Base-by-base conservation (phyloP, 495 filamentous ascomycete species). In the Oleoguttula mirabilis region DNA sequence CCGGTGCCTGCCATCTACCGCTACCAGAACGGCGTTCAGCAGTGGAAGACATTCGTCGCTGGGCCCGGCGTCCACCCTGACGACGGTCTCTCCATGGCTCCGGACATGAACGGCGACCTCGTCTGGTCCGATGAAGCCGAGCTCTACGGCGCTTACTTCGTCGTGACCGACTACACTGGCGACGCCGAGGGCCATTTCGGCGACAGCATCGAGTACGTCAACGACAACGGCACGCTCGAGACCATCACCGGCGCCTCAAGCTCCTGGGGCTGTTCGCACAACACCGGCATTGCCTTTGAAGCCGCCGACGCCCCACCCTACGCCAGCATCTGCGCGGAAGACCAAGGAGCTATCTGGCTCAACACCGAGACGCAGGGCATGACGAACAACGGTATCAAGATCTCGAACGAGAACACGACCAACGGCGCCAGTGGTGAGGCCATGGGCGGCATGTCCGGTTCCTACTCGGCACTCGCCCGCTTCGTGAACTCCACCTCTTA, bases 261-360 rank as follows among this genome's bases (percentile, higher is more conserved):
- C 52, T 48, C 60, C 16, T 73, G 68, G 65, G 69, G 70, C n/a
- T 75, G 70, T 55, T 69, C 64, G 41, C 69, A 75, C 58, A 75
- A 75, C 51, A 74, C 71, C 1, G 71, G 71, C 30, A 75, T 75
- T 38, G 70, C 69, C 1, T 66, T 74, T 39, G 71, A 73, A 44
- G 66, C 63, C 22, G 68, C 70, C 8, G 65, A 68, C 32, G 60
- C 57, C 1, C 51, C 67, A 14, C 71, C 69, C 0, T 70, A 66
- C 41, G 68, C 67, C 25, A 68, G 66, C 50, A 63, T 73, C 41
- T 72, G 68, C 35, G 65, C 70, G 6, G 72, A 72, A 43, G 72
- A 72, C 55, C 70, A 73, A 43, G 72, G 71, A 31, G 63, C 61
- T 17, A 71, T 73, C 56, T 73, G 70, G 71, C 56, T 75, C n/a